phyloP scores from a whole-genome alignment of 495 filamentous ascomycete species.

The Gamarada debralockiae region DNA sequence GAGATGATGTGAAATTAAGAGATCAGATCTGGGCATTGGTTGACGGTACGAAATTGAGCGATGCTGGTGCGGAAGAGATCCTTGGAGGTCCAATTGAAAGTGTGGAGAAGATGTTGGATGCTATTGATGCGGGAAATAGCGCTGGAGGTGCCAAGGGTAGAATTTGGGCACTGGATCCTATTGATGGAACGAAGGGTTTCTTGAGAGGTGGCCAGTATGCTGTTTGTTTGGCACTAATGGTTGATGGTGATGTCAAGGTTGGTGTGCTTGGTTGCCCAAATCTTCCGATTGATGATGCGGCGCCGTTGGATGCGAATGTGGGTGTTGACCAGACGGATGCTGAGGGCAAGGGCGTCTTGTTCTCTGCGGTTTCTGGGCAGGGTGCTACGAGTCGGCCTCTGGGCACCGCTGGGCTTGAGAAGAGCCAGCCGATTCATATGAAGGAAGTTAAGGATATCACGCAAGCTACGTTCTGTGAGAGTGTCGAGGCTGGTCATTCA shows the following conservation, averaged over 20 bases:
- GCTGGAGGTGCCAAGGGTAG: conserved; percentile 74
- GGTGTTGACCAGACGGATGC: conserved; percentile 65
- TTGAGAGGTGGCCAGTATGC: conserved; percentile 97
- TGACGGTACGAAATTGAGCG: conserved; percentile 63
- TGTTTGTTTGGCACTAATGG: conserved; percentile 86
- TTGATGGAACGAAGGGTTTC: conserved; percentile 97
- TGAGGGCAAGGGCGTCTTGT: conserved; percentile 72
- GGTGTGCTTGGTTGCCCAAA: conserved; percentile 95
- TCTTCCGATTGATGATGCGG: conserved; percentile 76
- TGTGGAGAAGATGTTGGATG: conserved; percentile 73
- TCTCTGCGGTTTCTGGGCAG: conserved; percentile 71
- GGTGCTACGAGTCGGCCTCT: conserved; percentile 78
- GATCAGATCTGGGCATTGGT: conserved; percentile 82
- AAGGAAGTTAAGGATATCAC: conserved; percentile 66
- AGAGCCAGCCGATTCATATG: conserved; percentile 70
- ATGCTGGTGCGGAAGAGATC: conserved; percentile 52
- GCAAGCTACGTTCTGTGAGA: conserved; percentile 88
- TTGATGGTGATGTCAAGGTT: conserved; percentile 91
- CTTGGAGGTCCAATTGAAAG: conserved; percentile 70
- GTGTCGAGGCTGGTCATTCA: conserved; percentile 88
- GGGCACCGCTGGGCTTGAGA: conserved; percentile 49
- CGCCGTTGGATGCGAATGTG: conserved; percentile 59
- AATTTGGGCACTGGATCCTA: conserved; percentile 96
- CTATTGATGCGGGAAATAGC: conserved; percentile 81
- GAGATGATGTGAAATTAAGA: conserved; percentile 59